Conservation (phyloP, 495 filamentous ascomycete species). For the Penicillium canariense region DNA sequence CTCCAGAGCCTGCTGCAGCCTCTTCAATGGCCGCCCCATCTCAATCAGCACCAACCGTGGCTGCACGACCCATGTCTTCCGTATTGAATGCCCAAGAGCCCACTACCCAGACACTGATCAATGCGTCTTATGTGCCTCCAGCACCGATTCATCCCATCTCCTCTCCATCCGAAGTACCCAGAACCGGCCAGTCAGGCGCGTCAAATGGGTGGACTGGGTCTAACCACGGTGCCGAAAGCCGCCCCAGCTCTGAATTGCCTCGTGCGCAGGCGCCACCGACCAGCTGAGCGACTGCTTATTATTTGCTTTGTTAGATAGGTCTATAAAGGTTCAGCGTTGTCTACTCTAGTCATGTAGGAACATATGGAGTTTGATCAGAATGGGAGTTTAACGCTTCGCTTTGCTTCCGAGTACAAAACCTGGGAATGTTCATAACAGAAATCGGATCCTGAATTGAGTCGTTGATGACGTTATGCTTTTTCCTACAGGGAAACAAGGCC, state of each 20-base stretch:
- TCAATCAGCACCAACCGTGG: slow-evolving; percentile 1
- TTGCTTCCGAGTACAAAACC: not conserved
- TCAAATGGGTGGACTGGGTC: slow-evolving; percentile 11
- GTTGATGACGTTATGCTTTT: not conserved
- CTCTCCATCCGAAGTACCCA: slow-evolving; percentile 2
- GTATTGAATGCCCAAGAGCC: not conserved
- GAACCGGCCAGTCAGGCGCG: not conserved
- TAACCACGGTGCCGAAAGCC: not conserved
- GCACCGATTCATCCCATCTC: not conserved
- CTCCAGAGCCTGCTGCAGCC: slow-evolving; percentile 4
- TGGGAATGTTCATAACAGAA: not conserved
- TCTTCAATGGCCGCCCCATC: slow-evolving; percentile 1
- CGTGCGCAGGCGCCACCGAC: not conserved
- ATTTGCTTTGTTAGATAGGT: not conserved
- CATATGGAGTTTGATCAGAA: slow-evolving; percentile 7
- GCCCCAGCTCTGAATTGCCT: slow-evolving; percentile 2
- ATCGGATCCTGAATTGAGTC: not conserved
- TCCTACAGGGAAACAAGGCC: not conserved
- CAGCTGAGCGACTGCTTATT: not conserved
- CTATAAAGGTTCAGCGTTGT: not conserved
- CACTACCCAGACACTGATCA: not conserved
- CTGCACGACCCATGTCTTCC: not conserved
- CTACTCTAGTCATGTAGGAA: not conserved
- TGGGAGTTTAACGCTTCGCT: not conserved
- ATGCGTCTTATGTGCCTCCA: not conserved